Percentiles rank a stretch among this genome's conserved stretches.
Conservation (phyloP, 768 basidiomycete genomes). For the Crassisporium funariophilum region DNA sequence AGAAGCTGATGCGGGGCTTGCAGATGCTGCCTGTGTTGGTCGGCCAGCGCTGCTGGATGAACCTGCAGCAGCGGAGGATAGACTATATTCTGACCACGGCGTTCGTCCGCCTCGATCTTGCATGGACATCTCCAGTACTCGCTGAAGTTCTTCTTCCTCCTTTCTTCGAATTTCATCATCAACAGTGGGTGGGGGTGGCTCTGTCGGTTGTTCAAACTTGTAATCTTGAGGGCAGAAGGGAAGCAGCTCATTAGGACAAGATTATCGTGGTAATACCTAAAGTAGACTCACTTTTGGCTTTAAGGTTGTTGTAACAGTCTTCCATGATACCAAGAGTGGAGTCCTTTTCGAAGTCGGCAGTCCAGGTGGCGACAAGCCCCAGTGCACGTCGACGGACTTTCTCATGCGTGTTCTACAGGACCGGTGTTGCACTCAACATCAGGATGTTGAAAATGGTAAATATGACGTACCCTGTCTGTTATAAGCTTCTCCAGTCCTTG, state of each 20-base stretch:
- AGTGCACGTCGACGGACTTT: conserved; percentile 83
- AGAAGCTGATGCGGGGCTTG: conserved; percentile 16
- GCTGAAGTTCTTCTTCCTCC: conserved; percentile 94
- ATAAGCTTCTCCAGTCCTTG: conserved; percentile 85
- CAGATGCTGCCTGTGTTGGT: conserved; percentile 7
- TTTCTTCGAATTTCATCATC: conserved; percentile 80
- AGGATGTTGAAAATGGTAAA: not conserved
- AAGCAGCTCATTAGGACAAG: not conserved
- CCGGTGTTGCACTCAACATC: conserved; percentile 4
- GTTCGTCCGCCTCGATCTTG: conserved; percentile 83
- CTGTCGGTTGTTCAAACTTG: conserved; percentile 64
- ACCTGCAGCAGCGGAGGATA: conserved; percentile 27
- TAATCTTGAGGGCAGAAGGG: too few relatives aligned
- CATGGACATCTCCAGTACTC: conserved; percentile 91
- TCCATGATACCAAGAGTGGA: conserved; percentile 86
- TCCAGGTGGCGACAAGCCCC: conserved; percentile 78
- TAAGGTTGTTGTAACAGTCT: conserved; percentile 81
- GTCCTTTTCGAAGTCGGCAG: conserved; percentile 80
- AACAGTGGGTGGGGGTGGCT: conserved; percentile 66
- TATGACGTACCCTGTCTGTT: conserved; percentile 73
- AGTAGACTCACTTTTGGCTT: conserved; percentile 67
- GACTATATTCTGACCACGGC: conserved; percentile 50
- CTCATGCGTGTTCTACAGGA: conserved; percentile 88
- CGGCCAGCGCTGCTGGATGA: not conserved
- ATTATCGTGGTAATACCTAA: not conserved